Base-by-base conservation (phyloP, 2,329 filamentous ascomycete genomes). In the Capronia coronata region DNA sequence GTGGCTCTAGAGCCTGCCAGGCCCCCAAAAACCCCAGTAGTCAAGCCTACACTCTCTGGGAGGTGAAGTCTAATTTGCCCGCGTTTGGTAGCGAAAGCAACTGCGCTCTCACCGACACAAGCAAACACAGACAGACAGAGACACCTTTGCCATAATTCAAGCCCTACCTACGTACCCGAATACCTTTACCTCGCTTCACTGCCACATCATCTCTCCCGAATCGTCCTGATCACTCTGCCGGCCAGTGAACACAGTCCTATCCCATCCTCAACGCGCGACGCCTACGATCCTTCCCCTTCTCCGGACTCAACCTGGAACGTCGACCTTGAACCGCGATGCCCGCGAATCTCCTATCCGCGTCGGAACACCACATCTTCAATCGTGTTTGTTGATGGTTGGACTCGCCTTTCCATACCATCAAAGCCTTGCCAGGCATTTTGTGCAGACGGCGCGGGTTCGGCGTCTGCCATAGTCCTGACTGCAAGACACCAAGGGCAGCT, bases 341-440 rank as follows among this genome's bases (percentile, higher is more conserved):
- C 34, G 48, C 51, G 42, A 52, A 32, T 42, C 45, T 48, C 46
- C 48, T 37, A 48, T 41, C 35, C 40, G 21, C 34, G 37, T 32
- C 41, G 38, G 19, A 23, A 41, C 42, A 42, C 43, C 45, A 49
- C 22, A 51, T 21, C 43, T 49, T 37, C 35, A 47, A 40, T 47
- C 51, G 48, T 52, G 39, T 54, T 42, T 56, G 51, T 56, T 56
- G 48, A 56, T 52, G 38, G 43, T 51, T 50, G 50, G 42, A 44
- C 13, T 44, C 37, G 14, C 25, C 32, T 43, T 43, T 25, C 14
- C 37, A 43, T 45, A 30, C 41, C 43, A 39, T 35, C 44, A 23
- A 40, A 44, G 45, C 49, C 49, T 52, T 25, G 48, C 43, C 34
- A 23, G 37, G 27, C 21, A n/a, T 21, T 25, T 34, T 38, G 43